These are phyloP conservation scores for Penicillium lividum DNA, from an alignment of 495 filamentous ascomycete genomes.

Conservation along the genomic window DNA sequence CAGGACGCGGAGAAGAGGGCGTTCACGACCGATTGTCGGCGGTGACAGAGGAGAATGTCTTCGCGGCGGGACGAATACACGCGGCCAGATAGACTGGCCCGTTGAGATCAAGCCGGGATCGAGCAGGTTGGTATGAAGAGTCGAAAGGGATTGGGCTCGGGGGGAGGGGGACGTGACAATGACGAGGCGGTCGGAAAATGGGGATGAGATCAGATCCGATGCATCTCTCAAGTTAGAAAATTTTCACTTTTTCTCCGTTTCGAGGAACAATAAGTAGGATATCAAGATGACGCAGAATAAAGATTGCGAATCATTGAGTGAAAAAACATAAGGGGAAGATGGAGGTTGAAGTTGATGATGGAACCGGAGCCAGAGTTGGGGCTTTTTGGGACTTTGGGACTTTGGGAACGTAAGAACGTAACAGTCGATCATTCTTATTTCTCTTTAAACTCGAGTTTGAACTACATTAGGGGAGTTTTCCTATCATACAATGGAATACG, in stretches of 20 bases:
- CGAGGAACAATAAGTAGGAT: neutral
- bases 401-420: neutral
- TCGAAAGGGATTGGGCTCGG: constrained; percentile 21
- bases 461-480: too few species aligned
- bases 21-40: constrained; percentile 40
- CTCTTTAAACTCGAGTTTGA: neutral
- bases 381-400: neutral
- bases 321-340: constrained; percentile 20
- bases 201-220: constrained; percentile 21
- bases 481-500: too few species aligned
- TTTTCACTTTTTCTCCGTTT: neutral
- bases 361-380: constrained; percentile 10
- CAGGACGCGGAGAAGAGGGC: constrained; percentile 73
- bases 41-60: constrained; percentile 19
- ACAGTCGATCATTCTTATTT: constrained; percentile 10
- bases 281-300: constrained; percentile 22
- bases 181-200: constrained; percentile 29
- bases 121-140: constrained; percentile 5
- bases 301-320: constrained; percentile 24
- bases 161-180: constrained; percentile 24
- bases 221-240: constrained; percentile 9
- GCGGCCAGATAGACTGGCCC: neutral
- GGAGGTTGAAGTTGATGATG: constrained; percentile 21
- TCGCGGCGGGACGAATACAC: neutral
- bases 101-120: neutral